Conservation (phyloP, 192 early-diverging fungal species). For the Linnemannia exigua region DNA sequence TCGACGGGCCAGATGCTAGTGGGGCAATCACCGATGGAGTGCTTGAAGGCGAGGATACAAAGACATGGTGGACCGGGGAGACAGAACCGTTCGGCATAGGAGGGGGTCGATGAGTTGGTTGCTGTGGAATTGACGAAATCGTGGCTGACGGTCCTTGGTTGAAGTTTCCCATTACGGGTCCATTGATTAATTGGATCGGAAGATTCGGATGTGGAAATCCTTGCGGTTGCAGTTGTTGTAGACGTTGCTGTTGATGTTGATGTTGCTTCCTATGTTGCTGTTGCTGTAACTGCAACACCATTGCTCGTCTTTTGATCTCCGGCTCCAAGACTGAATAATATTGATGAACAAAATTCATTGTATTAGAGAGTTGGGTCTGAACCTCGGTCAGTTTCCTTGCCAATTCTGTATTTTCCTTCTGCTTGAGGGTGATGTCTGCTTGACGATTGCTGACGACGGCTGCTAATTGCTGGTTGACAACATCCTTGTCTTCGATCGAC, state of each 20-base stretch:
- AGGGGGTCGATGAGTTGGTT: not conserved
- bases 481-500: not conserved
- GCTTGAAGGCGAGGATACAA: not conserved
- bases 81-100: not conserved
- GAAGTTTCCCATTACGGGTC: not conserved
- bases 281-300: conserved; percentile 8
- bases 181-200: not conserved
- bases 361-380: not conserved
- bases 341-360: not conserved
- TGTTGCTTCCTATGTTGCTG: conserved; percentile 17
- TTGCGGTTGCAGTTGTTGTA: not conserved
- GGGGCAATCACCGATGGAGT: not conserved
- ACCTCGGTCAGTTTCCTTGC: not conserved
- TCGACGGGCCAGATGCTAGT: not conserved
- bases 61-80: not conserved
- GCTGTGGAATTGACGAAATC: not conserved
- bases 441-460: not conserved
- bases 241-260: not conserved
- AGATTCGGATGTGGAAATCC: not conserved
- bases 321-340: not conserved
- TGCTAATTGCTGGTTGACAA: not conserved
- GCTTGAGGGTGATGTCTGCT: not conserved
- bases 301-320: not conserved
- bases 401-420: not conserved
- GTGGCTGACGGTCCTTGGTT: not conserved